Percentiles rank a stretch among this genome's conserved stretches.
Conservation (phyloP, 2,329 filamentous ascomycete genomes). For the Pochonia chlamydosporia region DNA sequence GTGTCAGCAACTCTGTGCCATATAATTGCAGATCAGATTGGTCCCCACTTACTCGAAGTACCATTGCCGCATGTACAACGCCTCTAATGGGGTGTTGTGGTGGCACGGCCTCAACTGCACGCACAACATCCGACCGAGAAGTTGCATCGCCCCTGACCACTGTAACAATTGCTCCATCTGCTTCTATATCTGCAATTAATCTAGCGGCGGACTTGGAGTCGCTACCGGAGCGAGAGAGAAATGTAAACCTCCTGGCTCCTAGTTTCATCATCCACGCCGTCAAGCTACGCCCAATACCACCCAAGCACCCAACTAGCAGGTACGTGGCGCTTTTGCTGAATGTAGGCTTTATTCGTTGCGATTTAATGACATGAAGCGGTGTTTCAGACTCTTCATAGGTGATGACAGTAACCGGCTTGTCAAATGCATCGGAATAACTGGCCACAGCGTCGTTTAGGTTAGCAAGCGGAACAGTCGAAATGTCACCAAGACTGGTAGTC, state of each 20-base stretch:
- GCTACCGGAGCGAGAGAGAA: conserved; percentile 22
- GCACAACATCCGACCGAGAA: conserved; percentile 11
- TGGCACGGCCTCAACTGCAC: conserved; percentile 7
- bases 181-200: conserved; percentile 14
- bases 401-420: too few species aligned
- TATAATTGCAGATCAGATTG: conserved; percentile 10
- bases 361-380: too few species aligned
- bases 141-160: conserved; percentile 18
- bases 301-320: conserved; percentile 16
- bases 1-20: neutral
- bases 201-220: conserved; percentile 17
- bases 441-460: too few species aligned
- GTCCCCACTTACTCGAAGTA: conserved; percentile 16
- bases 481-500: too few species aligned
- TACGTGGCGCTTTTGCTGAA: conserved; percentile 13
- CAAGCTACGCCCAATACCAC: conserved; percentile 27
- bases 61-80: conserved; percentile 29
- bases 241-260: conserved; percentile 16
- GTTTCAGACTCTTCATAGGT: too few species aligned
- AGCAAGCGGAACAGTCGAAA: too few species aligned
- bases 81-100: conserved; percentile 16
- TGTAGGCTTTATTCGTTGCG: neutral
- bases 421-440: too few species aligned
- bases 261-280: conserved; percentile 23
- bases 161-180: conserved; percentile 13